These are phyloP conservation scores for Carex scoparia DNA, from an alignment of 176 grass and related monocot genomes.

Conservation along the genomic window DNA sequence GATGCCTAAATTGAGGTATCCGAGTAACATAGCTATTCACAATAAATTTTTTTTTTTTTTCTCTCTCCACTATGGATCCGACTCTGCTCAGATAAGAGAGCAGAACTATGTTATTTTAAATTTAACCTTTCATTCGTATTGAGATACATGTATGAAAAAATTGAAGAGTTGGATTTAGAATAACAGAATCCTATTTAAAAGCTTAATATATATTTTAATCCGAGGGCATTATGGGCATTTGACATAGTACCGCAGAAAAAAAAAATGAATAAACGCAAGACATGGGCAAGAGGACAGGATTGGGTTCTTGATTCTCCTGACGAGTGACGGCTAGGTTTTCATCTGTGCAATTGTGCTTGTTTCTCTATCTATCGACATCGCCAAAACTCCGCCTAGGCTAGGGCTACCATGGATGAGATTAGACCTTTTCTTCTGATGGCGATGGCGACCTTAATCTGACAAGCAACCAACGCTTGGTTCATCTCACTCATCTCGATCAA, in stretches of 20 bases:
- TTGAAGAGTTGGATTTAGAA: too few relatives aligned
- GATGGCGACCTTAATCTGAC: constrained; percentile 25
- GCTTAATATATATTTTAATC: too few relatives aligned
- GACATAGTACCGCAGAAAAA: neutral
- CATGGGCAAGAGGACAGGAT: constrained; percentile 26
- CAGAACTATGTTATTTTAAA: too few relatives aligned
- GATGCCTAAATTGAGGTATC: too few relatives aligned
- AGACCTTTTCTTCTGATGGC: neutral
- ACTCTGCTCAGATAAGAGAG: too few relatives aligned
- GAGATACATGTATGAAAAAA: too few relatives aligned
- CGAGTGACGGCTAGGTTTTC: constrained; percentile 57
- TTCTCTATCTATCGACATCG: neutral
- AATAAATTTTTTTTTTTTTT: too few relatives aligned
- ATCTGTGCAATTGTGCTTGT: neutral
- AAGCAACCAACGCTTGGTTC: neutral
- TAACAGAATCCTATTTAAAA: too few relatives aligned
- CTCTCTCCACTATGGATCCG: too few relatives aligned
- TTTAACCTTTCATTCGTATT: too few relatives aligned
- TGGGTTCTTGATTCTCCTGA: neutral
- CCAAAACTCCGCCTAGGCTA: constrained; percentile 25
- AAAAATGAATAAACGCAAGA: constrained; percentile 23
- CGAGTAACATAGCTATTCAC: too few relatives aligned
- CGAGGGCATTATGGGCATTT: constrained; percentile 6
- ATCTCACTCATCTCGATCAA: too few relatives aligned
- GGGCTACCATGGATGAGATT: constrained; percentile 29